Percentiles rank a stretch among this genome's conserved stretches.
These are phyloP conservation scores for Neofusicoccum ribis DNA, from an alignment of 2,329 filamentous ascomycete genomes.

Conservation along the genomic window DNA sequence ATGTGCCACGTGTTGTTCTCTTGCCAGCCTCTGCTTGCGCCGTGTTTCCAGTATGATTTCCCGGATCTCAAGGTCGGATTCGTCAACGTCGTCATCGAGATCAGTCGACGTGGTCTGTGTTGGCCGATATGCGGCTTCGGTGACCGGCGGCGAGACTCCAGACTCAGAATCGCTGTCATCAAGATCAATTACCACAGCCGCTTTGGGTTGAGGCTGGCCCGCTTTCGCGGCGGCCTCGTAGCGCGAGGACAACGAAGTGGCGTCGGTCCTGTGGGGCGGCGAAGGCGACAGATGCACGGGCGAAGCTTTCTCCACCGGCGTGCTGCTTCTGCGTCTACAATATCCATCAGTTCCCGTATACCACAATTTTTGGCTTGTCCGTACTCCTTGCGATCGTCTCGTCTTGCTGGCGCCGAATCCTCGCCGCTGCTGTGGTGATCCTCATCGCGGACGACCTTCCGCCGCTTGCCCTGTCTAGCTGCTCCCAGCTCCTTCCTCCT, in stretches of 20 bases:
- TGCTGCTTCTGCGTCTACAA: slow-evolving; percentile 23
- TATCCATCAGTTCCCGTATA: not conserved
- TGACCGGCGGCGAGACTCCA: not conserved
- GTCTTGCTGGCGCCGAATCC: not conserved
- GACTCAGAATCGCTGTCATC: slow-evolving; percentile 3
- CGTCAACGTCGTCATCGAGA: slow-evolving; percentile 32
- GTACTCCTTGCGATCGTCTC: not conserved
- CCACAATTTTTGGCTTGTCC: no score
- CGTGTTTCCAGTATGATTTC: slow-evolving; percentile 27
- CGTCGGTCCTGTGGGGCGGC: slow-evolving; percentile 15
- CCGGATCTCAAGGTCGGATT: slow-evolving; percentile 31
- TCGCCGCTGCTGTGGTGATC: slow-evolving; percentile 17
- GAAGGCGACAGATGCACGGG: slow-evolving; percentile 19
- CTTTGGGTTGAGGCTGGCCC: not conserved
- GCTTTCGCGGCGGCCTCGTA: slow-evolving; percentile 26
- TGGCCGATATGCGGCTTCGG: not conserved
- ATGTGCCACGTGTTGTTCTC: not conserved
- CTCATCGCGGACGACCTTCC: slow-evolving; percentile 27
- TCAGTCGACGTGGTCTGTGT: slow-evolving; percentile 12
- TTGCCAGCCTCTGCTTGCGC: slow-evolving; percentile 7
- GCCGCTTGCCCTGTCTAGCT: slow-evolving; percentile 32
- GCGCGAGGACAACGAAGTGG: slow-evolving; percentile 30
- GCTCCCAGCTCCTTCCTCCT: slow-evolving; percentile 26
- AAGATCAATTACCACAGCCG: slow-evolving; percentile 12
- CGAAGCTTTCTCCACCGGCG: slow-evolving; percentile 24